Conservation (phyloP, 169 alveolate species). For the Plasmodium berghei region DNA sequence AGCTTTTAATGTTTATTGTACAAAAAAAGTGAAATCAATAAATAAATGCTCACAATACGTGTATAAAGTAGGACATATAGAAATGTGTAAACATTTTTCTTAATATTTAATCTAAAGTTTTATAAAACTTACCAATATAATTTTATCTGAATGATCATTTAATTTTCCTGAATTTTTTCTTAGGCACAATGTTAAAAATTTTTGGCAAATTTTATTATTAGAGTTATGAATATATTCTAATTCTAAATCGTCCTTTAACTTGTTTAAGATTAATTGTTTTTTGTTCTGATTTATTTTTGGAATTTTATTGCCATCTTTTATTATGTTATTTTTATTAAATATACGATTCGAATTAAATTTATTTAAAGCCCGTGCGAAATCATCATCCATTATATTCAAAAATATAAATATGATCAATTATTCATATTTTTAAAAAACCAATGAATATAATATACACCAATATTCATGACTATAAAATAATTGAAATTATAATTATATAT, state of each 20-base stretch:
- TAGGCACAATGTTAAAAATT: conserved; percentile 49
- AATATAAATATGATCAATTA: too few species aligned
- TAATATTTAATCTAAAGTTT: neutral
- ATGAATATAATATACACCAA: too few species aligned
- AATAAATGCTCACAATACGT: neutral
- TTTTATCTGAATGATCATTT: conserved; percentile 51
- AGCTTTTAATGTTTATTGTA: neutral
- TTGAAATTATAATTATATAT: too few species aligned
- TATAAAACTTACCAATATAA: conserved; percentile 40
- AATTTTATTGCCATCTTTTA: neutral
- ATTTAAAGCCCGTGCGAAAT: conserved; percentile 52
- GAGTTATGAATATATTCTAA: conserved; percentile 61
- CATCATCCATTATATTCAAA: conserved; percentile 61
- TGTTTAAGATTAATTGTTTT: conserved; percentile 2
- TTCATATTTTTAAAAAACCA: too few species aligned
- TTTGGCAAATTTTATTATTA: conserved; percentile 67
- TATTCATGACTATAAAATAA: too few species aligned
- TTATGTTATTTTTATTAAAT: conserved; percentile 15
- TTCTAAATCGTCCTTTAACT: conserved; percentile 62
- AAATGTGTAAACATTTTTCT: too few species aligned
- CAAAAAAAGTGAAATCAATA: too few species aligned
- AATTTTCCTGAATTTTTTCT: conserved; percentile 30
- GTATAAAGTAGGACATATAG: neutral
- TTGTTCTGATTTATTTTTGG: conserved; percentile 3
- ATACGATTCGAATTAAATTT: conserved; percentile 44